Base-by-base conservation (phyloP, 2,329 filamentous ascomycete species). In the Nannizzia gypsea region DNA sequence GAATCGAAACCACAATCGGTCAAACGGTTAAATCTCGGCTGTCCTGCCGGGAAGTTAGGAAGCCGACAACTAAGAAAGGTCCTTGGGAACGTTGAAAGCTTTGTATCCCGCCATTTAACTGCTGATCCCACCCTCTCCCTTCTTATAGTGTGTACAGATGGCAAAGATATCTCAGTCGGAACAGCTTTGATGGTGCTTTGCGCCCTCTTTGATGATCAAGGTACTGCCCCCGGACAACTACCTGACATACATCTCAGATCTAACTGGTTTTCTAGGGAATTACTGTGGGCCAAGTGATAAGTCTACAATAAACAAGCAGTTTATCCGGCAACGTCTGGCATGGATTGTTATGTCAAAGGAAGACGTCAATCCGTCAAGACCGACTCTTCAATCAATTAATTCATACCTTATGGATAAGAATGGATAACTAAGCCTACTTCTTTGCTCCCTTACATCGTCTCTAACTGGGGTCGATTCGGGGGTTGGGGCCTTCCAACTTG, bases 341-440 rank as follows among this genome's bases (percentile, higher is more conserved):
- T 87, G 85, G 78, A 88, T 97, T 66, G 89, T 92, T 72, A 86
- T 85, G 3, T 83, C 83, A 0, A 86, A 87, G 69, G 87, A 90
- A 0, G 84, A 87, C 65, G 87, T 86, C 1, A 95, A 95, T 69
- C 91, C 92, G 0, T 91, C 86, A 63, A 80, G 93, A 38, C 81
- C 88, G 22, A 96, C 91, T 0, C 75, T 97, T 40, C 91, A 96
- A 73, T 92, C 89, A 65, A 87, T 97, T 3, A 96, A 97, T 72
- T 88, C 88, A 59, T 95, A 89, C 67, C 74, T 97, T 57, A 92
- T 97, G 84, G 72, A 75, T 63, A 67, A 69, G 13, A n/a, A n/a
- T n/a, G n/a, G n/a, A n/a, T n/a, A n/a, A n/a, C n/a, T n/a, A n/a
- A n/a, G n/a, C n/a, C n/a, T n/a, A n/a, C n/a, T n/a, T n/a, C n/a